A percentile compares a stretch with the other conserved stretches of the same genome.
Conservation (phyloP, 768 basidiomycete genomes). For the Paxillus ammoniavirescens region DNA sequence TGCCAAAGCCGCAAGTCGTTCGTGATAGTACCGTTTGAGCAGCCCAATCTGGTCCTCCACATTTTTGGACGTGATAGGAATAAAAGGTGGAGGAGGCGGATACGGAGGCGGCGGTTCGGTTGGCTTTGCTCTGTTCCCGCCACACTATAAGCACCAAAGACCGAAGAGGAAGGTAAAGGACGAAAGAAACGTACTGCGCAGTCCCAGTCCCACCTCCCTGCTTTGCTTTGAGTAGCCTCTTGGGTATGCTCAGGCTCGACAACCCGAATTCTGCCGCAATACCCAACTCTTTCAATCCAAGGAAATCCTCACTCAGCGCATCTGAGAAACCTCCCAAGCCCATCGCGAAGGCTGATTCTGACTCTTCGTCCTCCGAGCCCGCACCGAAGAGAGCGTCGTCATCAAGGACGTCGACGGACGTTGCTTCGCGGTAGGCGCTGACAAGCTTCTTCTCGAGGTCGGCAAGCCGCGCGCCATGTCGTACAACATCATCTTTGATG, state of each 20-base stretch:
- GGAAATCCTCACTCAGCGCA: conserved; percentile 87
- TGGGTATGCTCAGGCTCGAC: conserved; percentile 74
- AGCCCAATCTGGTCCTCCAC: conserved; percentile 84
- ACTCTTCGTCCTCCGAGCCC: conserved; percentile 58
- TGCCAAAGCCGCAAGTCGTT: conserved; percentile 48
- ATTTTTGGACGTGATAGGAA: conserved; percentile 63
- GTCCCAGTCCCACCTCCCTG: conserved; percentile 39
- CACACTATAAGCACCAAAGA: not conserved
- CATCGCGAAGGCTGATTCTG: conserved; percentile 67
- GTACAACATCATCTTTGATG: conserved; percentile 83
- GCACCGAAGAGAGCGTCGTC: conserved; percentile 48
- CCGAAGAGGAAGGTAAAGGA: not conserved
- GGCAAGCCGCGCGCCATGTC: conserved; percentile 70
- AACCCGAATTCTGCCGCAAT: conserved; percentile 85
- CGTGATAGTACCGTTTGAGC: conserved; percentile 72
- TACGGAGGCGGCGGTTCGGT: conserved; percentile 79
- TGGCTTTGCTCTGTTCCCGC: conserved; percentile 51
- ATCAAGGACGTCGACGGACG: conserved; percentile 43
- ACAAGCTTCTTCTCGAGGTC: conserved; percentile 88
- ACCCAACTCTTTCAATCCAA: conserved; percentile 84
- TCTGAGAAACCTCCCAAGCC: conserved; percentile 80
- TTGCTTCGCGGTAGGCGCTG: conserved; percentile 76
- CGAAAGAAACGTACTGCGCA: conserved; percentile 45
- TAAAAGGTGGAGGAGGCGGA: conserved; percentile 80
- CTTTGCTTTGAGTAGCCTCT: conserved; percentile 69